Conservation (phyloP, 148 eudicot species). For the Persicaria maculosa region DNA sequence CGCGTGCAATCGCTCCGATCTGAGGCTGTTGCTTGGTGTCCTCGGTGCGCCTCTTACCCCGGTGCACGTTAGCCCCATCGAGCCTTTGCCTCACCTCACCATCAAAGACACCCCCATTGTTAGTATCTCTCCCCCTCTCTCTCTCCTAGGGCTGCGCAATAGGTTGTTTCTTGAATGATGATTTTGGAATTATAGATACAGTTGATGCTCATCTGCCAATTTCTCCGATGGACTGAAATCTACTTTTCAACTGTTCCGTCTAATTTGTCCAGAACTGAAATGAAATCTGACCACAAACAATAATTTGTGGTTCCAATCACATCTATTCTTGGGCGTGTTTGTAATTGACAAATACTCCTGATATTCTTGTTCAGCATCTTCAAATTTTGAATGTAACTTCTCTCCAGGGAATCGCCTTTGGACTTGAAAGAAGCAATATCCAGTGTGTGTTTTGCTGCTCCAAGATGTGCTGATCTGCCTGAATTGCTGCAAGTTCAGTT, state of each 20-base stretch:
- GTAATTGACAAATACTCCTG: neutral
- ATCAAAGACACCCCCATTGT: constrained; percentile 92
- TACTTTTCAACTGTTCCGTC: neutral
- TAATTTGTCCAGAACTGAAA: neutral
- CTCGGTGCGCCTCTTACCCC: constrained; percentile 96
- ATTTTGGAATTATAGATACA: neutral
- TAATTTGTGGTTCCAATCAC: neutral
- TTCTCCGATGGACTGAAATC: neutral
- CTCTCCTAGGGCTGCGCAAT: neutral
- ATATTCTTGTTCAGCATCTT: neutral
- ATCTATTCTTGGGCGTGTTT: no score
- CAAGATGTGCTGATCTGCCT: constrained; percentile 96
- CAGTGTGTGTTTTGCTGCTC: constrained; percentile 94
- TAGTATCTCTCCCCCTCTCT: constrained; percentile 19
- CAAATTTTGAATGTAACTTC: neutral
- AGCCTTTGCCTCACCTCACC: constrained; percentile 72
- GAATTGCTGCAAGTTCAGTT: constrained; percentile 82
- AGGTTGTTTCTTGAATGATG: constrained; percentile 7
- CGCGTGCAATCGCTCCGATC: constrained; percentile 53
- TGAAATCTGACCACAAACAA: neutral
- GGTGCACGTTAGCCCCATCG: constrained; percentile 58
- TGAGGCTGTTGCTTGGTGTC: constrained; percentile 77
- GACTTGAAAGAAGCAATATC: constrained; percentile 98
- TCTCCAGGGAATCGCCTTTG: constrained; percentile 84
- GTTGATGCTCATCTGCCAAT: neutral